Conservation (phyloP, 257 asterid genomes). For the Mitragyna speciosa region DNA sequence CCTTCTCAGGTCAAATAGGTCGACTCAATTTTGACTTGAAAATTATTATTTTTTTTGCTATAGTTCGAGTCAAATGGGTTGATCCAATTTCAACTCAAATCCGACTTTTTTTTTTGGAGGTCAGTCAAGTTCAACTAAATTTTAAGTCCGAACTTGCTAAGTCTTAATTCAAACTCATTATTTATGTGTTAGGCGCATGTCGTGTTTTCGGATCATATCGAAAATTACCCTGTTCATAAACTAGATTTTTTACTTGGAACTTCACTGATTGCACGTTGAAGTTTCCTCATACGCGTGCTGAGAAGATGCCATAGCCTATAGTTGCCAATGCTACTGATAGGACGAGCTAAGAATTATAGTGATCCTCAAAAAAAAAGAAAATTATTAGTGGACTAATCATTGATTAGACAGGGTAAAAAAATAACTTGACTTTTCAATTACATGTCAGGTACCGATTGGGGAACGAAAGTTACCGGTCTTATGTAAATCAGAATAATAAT, state of each 20-base stretch:
- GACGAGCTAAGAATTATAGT: neutral
- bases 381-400: neutral
- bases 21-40: too few relatives aligned
- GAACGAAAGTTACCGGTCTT: neutral
- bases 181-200: too few relatives aligned
- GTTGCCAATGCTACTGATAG: constrained; percentile 8
- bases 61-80: too few relatives aligned
- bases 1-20: too few relatives aligned
- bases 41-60: too few relatives aligned
- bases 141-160: too few relatives aligned
- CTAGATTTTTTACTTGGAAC: constrained; percentile 4
- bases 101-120: too few relatives aligned
- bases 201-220: too few relatives aligned
- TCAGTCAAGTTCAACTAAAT: too few relatives aligned
- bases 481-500: neutral
- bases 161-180: too few relatives aligned
- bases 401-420: neutral
- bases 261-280: neutral
- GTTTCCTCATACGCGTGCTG: neutral
- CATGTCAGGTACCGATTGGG: neutral
- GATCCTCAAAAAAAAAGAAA: neutral
- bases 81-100: too few relatives aligned
- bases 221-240: too few relatives aligned
- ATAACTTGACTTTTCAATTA: neutral
- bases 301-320: neutral